Evolutionary conservation across 805 yeast species (phyloP), one percentile per base, ranked within the genome.

Genomic region (Lachancea cidri): DNA sequence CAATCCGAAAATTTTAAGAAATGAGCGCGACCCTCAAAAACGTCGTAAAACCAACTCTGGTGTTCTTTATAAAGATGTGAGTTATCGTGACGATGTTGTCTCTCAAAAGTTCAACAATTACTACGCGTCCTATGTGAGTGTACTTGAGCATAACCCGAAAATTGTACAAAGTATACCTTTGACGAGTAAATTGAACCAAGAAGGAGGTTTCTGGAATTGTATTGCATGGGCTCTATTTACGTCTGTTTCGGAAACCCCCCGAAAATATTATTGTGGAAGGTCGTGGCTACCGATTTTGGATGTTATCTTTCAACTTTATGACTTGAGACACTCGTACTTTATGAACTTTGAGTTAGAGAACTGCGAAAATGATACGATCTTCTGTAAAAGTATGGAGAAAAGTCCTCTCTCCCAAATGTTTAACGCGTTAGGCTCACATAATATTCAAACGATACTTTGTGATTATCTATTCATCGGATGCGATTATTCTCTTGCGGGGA

Each of bases 251-350:
- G 39, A 35, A 8, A 18, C 30, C 49, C 17, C 47, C 37, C 34
- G 43, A 44, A 1, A 41, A 44, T 35, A 27, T 36, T 13, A 42
- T 40, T n/a, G 38, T 17, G 41, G 42, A 29, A 37, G 31, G 27
- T n/a, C 8, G n/a, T 62, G 66, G 65, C 29, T 51, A 22, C 58
- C 58, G 4, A 22, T 60, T 8, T 33, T 55, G 24, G 38, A 41
- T 16, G 35, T 56, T 2, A 16, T 62, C 2, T 35, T 58, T 13
- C 54, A 53, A 22, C 18, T 58, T 1, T 45, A 52, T 24, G 51
- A 48, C 5, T 36, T 58, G 16, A 44, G 62, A 29, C 60, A 58
- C 20, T 53, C 45, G 14, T 60, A 55, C 35, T 58, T 46, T 34
- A 27, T 57, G 2, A 33, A 29, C 8, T 30, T 17, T 24, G 34